Percentiles rank a stretch among this genome's conserved stretches.
Conservation (phyloP, 202 grass and related monocot species). For the Panicum virgatum region DNA sequence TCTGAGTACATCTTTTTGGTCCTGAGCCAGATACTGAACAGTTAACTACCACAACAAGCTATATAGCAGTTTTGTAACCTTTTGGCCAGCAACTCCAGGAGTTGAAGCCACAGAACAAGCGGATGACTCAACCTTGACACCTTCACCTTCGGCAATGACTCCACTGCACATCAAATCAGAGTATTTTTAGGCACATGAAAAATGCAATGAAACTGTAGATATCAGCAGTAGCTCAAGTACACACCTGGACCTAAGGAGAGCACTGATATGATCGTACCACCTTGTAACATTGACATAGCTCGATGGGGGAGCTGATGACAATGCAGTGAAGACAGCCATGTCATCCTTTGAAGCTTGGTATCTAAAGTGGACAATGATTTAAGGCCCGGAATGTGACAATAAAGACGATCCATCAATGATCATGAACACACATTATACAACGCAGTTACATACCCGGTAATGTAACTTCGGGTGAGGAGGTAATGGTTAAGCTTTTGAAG, state of each 20-base stretch:
- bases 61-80: slow-evolving; percentile 32
- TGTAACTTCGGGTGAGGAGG: slow-evolving; percentile 86
- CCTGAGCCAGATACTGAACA: background rate
- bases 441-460: slow-evolving; percentile 58
- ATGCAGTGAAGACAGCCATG: slow-evolving; percentile 53
- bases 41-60: background rate
- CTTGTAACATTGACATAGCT: slow-evolving; percentile 61
- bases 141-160: slow-evolving; percentile 54
- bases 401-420: background rate
- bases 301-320: slow-evolving; percentile 40
- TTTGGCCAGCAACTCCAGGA: slow-evolving; percentile 40
- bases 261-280: slow-evolving; percentile 70
- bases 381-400: background rate
- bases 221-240: background rate
- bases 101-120: slow-evolving; percentile 44
- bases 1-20: background rate
- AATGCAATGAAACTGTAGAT: background rate
- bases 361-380: slow-evolving; percentile 27
- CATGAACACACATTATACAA: background rate
- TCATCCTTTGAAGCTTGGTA: slow-evolving; percentile 86
- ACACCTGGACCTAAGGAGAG: slow-evolving; percentile 61
- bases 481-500: slow-evolving; percentile 80
- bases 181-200: background rate
- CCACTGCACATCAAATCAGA: slow-evolving; percentile 46
- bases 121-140: slow-evolving; percentile 64